Evolutionary conservation across 345 rosid genomes (phyloP), one percentile per base, ranked within the genome.

Genomic region (Carallia brachiata): DNA sequence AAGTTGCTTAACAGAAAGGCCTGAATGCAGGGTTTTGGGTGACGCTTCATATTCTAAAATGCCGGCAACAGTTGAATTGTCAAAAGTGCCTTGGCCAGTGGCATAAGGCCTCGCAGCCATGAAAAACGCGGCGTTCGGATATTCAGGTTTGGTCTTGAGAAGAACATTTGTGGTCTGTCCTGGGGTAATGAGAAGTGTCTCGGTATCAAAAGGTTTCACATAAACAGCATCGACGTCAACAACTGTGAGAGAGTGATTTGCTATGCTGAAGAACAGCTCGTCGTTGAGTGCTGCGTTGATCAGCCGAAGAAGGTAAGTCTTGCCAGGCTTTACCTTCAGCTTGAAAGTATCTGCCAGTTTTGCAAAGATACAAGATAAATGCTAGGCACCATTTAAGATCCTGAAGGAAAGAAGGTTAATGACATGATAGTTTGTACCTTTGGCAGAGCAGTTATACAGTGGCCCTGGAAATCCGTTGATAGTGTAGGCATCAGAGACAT

Each of bases 401-500:
- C 3, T 44, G 16, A 56, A 30, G 55, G 6, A 27, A 23, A 56
- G 5, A 5, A 56, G 30, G 15, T 10, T 4, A 4, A 4, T 50
- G 55, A 10, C 8, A 30, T 32, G 30, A n/a, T 18, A 34, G 52
- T 4, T 17, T 12, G 19, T 32, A 69, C 72, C 65, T 44, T 59
- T n/a, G n/a, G 65, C 34, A 10, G 72, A 69, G 34, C 72, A 69
- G 19, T 69, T 69, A 31, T 69, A 69, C 16, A 57, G 40, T 17
- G 71, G 71, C n/a, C 63, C 71, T 56, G 71, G 71, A 56, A 68
- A 1, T 17, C 71, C 71, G 40, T 57, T 68, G 39, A 68, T 68
- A 5, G 71, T 68, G 16, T 68, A 68, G 53, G 71, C 71, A 50
- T 69, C 72, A 3, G 72, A 69, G n/a, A 69, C 72, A 32, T 69